A percentile compares a stretch with the other conserved stretches of the same genome.
Evolutionary conservation across 1,284 basidiomycete genomes (phyloP).

Genomic region (Termitomyces sp.): DNA sequence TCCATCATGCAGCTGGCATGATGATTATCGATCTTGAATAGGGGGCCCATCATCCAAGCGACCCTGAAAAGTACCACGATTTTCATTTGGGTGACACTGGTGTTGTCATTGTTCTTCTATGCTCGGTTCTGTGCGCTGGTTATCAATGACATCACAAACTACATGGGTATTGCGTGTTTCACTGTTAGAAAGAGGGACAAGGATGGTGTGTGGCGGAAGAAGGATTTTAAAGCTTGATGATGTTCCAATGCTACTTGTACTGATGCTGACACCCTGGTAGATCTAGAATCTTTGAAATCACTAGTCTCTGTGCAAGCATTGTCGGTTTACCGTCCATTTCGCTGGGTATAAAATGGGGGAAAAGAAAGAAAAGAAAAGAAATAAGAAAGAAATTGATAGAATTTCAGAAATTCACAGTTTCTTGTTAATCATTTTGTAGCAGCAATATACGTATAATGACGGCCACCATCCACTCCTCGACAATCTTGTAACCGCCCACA

Average conservation of each 20-base stretch:
- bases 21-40: conserved; percentile 23
- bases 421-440: too few species aligned
- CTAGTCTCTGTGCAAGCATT: neutral
- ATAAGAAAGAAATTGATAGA: too few species aligned
- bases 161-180: conserved; percentile 87
- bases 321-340: too few species aligned
- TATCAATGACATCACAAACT: conserved; percentile 83
- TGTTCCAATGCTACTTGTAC: neutral
- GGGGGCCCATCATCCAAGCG: conserved; percentile 67
- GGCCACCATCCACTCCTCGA: too few species aligned
- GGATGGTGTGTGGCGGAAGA: conserved; percentile 58
- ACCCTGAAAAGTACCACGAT: conserved; percentile 53
- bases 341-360: too few species aligned
- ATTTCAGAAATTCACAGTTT: too few species aligned
- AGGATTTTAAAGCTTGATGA: conserved; percentile 15
- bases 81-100: conserved; percentile 68
- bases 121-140: conserved; percentile 76
- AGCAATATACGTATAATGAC: too few species aligned
- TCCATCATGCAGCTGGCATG: conserved; percentile 1
- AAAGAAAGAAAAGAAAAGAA: too few species aligned
- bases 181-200: conserved; percentile 80
- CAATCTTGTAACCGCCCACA: too few species aligned
- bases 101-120: conserved; percentile 67
- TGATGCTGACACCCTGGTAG: neutral
- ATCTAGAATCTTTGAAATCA: neutral